These are phyloP conservation scores for Acanthamoeba culbertsoni DNA, from an alignment of 208 protist genomes.

Conservation along the genomic window DNA sequence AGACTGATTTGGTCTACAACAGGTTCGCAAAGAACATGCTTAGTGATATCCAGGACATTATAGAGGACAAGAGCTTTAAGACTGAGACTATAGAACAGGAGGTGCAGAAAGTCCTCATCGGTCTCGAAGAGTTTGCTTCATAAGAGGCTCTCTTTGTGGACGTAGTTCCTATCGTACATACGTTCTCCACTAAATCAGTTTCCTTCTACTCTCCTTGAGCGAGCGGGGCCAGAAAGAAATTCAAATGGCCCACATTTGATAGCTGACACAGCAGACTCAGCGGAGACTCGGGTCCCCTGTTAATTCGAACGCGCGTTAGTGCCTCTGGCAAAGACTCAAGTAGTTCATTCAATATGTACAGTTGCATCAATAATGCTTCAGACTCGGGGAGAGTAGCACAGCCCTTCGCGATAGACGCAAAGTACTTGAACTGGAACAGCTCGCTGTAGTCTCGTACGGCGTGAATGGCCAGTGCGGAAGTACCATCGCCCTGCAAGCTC, in stretches of 20 bases:
- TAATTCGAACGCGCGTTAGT: background rate
- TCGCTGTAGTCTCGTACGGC: background rate
- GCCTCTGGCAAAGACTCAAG: no score
- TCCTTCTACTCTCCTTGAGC: background rate
- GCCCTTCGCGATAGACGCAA: slow-evolving; percentile 20
- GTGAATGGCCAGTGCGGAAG: background rate
- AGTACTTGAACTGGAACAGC: slow-evolving; percentile 7
- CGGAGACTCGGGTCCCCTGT: background rate
- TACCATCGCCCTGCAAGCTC: background rate
- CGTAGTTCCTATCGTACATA: no score
- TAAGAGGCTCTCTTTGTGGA: no score
- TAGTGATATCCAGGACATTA: background rate
- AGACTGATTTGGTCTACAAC: background rate
- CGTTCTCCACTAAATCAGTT: no score
- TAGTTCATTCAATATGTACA: background rate
- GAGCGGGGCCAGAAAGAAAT: slow-evolving; percentile 17
- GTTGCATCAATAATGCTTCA: background rate
- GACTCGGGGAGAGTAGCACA: background rate
- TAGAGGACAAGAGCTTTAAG: background rate
- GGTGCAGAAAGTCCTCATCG: background rate
- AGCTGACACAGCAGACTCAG: slow-evolving; percentile 29
- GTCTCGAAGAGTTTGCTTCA: background rate
- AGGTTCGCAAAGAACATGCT: slow-evolving; percentile 43
- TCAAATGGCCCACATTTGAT: background rate
- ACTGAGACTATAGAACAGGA: background rate